Percentiles rank a stretch among this genome's conserved stretches.
Evolutionary conservation across 2,329 filamentous ascomycete genomes (phyloP).

Genomic region (Xylaria sp.): DNA sequence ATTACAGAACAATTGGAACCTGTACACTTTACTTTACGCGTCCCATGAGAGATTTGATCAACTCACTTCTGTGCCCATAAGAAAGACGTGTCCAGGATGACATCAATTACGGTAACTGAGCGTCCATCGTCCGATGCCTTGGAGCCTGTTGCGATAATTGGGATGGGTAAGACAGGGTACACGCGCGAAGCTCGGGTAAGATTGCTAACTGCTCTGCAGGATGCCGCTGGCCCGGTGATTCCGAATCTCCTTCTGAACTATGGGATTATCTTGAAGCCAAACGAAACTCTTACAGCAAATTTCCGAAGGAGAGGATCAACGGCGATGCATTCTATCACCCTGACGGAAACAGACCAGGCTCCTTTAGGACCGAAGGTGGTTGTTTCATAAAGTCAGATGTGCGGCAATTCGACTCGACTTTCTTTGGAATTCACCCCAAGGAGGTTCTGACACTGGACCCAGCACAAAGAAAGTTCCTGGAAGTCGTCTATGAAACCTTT

Average conservation of each 20-base stretch:
- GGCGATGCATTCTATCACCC: constrained; percentile 25
- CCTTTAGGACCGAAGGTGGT: constrained; percentile 20
- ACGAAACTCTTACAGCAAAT: constrained; percentile 18
- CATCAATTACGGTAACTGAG: constrained; percentile 8
- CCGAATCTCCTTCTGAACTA: constrained; percentile 15
- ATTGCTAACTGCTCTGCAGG: not conserved
- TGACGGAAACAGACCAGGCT: constrained; percentile 14
- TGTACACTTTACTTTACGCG: not conserved
- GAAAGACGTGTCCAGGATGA: constrained; percentile 6
- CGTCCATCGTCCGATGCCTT: constrained; percentile 6
- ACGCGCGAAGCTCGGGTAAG: not conserved
- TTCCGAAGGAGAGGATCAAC: constrained; percentile 15
- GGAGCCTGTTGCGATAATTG: constrained; percentile 26
- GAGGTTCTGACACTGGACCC: constrained; percentile 26
- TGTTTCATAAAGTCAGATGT: constrained; percentile 20
- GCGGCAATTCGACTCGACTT: constrained; percentile 15
- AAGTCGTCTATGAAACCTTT: constrained; percentile 24
- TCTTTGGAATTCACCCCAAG: constrained; percentile 22
- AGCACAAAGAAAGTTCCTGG: constrained; percentile 22
- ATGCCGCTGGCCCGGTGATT: constrained; percentile 24
- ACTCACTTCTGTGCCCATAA: not conserved
- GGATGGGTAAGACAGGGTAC: constrained; percentile 21
- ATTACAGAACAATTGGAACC: not conserved
- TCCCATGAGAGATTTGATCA: not conserved
- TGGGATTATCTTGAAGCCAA: constrained; percentile 13